These are phyloP conservation scores for Fusarium protoensiforme DNA, from an alignment of 2,329 filamentous ascomycete species.

Conservation along the genomic window DNA sequence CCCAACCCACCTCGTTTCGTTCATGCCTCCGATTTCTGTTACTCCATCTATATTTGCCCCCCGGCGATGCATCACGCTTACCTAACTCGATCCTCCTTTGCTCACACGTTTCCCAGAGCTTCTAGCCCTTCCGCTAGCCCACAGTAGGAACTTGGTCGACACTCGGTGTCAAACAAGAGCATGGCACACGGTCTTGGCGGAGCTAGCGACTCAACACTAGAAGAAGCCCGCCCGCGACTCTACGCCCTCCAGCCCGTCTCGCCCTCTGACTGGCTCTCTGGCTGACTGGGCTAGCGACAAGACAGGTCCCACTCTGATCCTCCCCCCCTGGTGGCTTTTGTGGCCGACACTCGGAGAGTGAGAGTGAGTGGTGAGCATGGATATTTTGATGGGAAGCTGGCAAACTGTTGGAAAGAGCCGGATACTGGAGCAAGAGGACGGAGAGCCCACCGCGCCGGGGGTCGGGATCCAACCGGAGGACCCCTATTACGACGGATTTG, in stretches of 20 bases:
- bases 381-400: constrained; percentile 8
- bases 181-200: constrained; percentile 33
- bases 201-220: constrained; percentile 2
- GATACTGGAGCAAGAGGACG: background rate
- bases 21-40: constrained; percentile 24
- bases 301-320: constrained; percentile 17
- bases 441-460: constrained; percentile 4
- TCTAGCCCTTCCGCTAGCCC: constrained; percentile 7
- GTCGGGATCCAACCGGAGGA: constrained; percentile 38
- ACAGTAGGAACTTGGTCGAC: constrained; percentile 7
- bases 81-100: background rate
- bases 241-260: constrained; percentile 8
- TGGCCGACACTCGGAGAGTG: constrained; percentile 17
- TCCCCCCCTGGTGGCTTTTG: constrained; percentile 18
- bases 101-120: background rate
- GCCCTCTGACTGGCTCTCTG: constrained; percentile 1
- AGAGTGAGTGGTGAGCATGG: background rate
- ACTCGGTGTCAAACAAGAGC: constrained; percentile 19
- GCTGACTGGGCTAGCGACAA: constrained; percentile 4
- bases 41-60: background rate
- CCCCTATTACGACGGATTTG: constrained; percentile 36
- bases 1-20: constrained; percentile 3
- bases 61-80: background rate
- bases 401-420: background rate
- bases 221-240: constrained; percentile 21